Base-by-base conservation (phyloP, 768 basidiomycete species). In the Phlegmacium glaucopus region DNA sequence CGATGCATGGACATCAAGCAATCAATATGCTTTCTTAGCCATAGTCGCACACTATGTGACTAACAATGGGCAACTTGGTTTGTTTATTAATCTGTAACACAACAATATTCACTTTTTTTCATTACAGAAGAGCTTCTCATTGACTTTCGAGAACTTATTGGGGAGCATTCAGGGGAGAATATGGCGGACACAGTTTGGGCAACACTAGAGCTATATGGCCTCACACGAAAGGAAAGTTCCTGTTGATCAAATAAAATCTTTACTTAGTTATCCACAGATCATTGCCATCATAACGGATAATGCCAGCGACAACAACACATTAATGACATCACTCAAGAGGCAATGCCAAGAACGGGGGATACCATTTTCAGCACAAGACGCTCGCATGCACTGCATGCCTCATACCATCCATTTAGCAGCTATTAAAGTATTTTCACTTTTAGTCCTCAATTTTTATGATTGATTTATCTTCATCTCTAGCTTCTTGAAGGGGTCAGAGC, bases 231-330 rank as follows among this genome's bases (percentile, higher is more conserved):
- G 27, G 51, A 47, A 40, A 25, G 40, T 32, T 38, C 10, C 13
- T 12, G 11, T 39, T 10, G 40, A 26, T 27, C 13, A 8, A 13
- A 8, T 13, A n/a, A n/a, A n/a, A 1, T 16, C 13, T 16, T n/a
- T 16, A 18, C 15, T 27, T 30, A 41, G 35, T 26, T 4, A 11
- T 34, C 18, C 36, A 3, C 40, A 67, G 65, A 48, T 72, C 12
- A 51, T 66, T 27, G 57, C 64, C 1, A 58, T 69, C 28, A 55
- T 69, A 13, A 61, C 67, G 55, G 64, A 70, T 43, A 70, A 72
- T 50, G 66, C 68, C 1, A 47, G 56, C 0, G 70, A 70, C 45
- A 70, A 71, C 44, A 61, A 71, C 45, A 71, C 65, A 0, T 13
- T 70, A 37, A 49, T 66, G 3, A 37, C 51, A 0, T 50, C 27